phyloP scores from a whole-genome alignment of 345 rosid species.

The Sonneratia caseolaris region DNA sequence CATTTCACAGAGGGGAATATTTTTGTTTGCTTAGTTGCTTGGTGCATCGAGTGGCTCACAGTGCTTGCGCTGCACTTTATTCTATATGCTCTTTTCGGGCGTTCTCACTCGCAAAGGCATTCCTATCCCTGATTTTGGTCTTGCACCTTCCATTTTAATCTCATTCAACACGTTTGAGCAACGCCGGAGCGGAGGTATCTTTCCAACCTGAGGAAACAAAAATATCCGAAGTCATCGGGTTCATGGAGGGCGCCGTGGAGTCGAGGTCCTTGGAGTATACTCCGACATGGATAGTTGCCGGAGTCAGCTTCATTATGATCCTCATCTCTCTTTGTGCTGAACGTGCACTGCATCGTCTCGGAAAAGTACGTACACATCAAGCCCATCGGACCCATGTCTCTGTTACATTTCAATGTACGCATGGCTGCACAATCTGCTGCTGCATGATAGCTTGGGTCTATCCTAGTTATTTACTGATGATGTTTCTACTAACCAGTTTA shows the following conservation, averaged over 20 bases:
- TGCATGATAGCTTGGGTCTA: no score
- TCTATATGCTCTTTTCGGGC: not conserved
- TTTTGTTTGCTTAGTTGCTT: not conserved
- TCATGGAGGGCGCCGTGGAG: not conserved
- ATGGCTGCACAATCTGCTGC: not conserved
- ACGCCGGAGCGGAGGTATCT: not conserved
- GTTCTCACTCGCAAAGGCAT: not conserved
- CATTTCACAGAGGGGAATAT: not conserved
- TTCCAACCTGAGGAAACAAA: not conserved
- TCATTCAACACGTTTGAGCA: not conserved
- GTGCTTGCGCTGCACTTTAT: not conserved
- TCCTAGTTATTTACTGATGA: no score
- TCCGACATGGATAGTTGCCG: slow-evolving; percentile 81
- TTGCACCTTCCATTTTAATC: not conserved
- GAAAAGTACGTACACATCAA: slow-evolving; percentile 39
- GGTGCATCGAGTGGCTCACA: not conserved
- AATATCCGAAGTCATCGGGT: not conserved
- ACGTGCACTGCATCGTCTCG: slow-evolving; percentile 65
- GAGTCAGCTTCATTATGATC: slow-evolving; percentile 59
- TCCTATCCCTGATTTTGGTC: not conserved
- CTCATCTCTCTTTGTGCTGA: slow-evolving; percentile 55
- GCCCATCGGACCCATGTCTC: not conserved
- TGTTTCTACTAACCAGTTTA: no score
- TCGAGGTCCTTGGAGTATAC: slow-evolving; percentile 47
- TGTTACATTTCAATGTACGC: not conserved